phyloP scores from a whole-genome alignment of 441 rosid species.

The Metrosideros polymorpha region DNA sequence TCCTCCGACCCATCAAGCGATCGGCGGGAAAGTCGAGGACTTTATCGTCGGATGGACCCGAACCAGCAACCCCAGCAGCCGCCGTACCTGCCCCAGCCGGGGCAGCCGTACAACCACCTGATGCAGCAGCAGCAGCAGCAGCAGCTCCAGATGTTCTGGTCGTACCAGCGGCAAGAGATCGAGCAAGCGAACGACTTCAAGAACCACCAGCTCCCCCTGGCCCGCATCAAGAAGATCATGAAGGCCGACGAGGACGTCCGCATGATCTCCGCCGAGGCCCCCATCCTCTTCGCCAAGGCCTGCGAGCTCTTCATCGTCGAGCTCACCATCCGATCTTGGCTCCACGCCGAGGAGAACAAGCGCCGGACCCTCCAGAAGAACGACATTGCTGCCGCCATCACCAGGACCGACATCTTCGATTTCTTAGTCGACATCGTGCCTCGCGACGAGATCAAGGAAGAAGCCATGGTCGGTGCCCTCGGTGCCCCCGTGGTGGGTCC shows the following conservation, averaged over 20 bases:
- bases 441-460: constrained; percentile 86
- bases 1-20: neutral
- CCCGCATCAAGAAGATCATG: constrained; percentile 96
- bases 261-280: constrained; percentile 98
- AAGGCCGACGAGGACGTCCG: constrained; percentile 98
- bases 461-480: constrained; percentile 25
- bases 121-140: constrained; percentile 95
- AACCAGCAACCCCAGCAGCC: constrained; percentile 38
- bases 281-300: constrained; percentile 87
- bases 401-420: constrained; percentile 89
- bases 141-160: constrained; percentile 92
- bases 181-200: constrained; percentile 92
- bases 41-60: constrained; percentile 30
- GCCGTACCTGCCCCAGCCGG: constrained; percentile 31
- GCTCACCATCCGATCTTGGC: constrained; percentile 96
- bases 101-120: constrained; percentile 52
- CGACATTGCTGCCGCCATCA: constrained; percentile 92
- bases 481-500: constrained; percentile 40
- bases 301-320: constrained; percentile 97
- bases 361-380: constrained; percentile 94
- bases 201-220: constrained; percentile 93
- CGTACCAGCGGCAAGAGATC: constrained; percentile 81
- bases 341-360: constrained; percentile 95
- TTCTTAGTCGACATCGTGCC: constrained; percentile 93
- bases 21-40: neutral